Evolutionary conservation across 768 basidiomycete species (phyloP), one percentile per base, ranked within the genome.

Genomic region (Chalciporus pseudorubinellus): DNA sequence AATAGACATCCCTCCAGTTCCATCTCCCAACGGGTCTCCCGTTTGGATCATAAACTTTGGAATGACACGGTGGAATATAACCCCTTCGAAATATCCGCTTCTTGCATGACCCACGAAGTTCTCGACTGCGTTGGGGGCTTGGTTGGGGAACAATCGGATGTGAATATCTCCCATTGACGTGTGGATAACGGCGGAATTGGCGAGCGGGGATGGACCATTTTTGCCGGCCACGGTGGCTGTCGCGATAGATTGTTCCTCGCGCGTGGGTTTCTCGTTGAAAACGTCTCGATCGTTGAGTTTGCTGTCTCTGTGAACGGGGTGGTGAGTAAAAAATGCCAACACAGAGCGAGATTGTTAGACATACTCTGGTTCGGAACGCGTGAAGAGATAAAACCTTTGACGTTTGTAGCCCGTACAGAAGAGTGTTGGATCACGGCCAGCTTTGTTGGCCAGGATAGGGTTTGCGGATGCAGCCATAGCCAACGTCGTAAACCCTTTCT

Each of bases 11-110:
- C 94, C 94, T 14, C 93, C 93, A 1, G 93, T 95, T 6, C 93
- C 94, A 70, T 97, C 92, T 19, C 91, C 93, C n/a, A 94, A 73
- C 3, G 94, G 94, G 62, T 95, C 93, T 28, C 93, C 93, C 4
- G 93, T 95, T 76, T 97, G 94, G 50, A 97, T 89, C 94, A 95
- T 95, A 65, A 99, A 99, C 72, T 99, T 98, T 54, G 92, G 82
- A 66, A 99, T 99, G 57, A 98, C 91, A 51, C 97, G 89, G 68
- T 99, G 97, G 77, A 98, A 98, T 62, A 98, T 82, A 51, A 97
- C 77, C 12, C 87, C 85, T 66, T 99, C 95, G 63, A 88, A 98
- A 73, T 88, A 98, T 2, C 91, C 85, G 58, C 85, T 90, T 59
- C 89, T 78, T 14, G 91, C 82, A 60, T 95, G 92, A 1, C 92